Conservation (phyloP, 305 asterid genomes). For the Fraxinus xanthoxyloides region DNA sequence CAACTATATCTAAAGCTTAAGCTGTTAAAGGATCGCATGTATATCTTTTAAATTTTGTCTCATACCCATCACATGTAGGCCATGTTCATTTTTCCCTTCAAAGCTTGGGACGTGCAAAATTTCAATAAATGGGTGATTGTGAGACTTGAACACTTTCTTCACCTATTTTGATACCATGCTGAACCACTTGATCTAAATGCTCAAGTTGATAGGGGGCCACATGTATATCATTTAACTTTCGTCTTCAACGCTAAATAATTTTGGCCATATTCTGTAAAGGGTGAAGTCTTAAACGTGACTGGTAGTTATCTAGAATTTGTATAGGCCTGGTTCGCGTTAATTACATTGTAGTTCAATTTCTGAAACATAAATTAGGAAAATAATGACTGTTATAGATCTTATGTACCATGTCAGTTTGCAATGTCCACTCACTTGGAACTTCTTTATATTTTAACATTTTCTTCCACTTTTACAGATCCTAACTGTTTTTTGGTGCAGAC, state of each 20-base stretch:
- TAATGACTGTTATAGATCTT: background rate
- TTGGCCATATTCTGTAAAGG: background rate
- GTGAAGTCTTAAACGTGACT: conserved; percentile 7
- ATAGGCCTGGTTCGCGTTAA: background rate
- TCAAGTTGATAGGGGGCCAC: background rate
- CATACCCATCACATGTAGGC: background rate
- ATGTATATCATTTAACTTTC: background rate
- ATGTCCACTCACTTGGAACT: background rate
- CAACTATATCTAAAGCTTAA: background rate
- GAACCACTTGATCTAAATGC: background rate
- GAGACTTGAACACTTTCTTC: background rate
- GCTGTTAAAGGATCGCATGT: background rate
- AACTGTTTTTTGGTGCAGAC: conserved; percentile 43
- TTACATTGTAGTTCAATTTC: background rate
- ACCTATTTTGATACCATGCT: background rate
- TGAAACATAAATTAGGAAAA: background rate
- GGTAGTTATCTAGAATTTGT: background rate
- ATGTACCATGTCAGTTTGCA: conserved; percentile 1
- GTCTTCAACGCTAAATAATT: background rate
- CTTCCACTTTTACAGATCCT: conserved; percentile 20
- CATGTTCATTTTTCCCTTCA: background rate
- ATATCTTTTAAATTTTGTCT: background rate
- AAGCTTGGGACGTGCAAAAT: background rate
- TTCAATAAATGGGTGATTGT: background rate
- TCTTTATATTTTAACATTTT: conserved; percentile 13